Evolutionary conservation across 345 rosid species (phyloP), one percentile per base, ranked within the genome.

Genomic region (Rhodamnia rubescens): DNA sequence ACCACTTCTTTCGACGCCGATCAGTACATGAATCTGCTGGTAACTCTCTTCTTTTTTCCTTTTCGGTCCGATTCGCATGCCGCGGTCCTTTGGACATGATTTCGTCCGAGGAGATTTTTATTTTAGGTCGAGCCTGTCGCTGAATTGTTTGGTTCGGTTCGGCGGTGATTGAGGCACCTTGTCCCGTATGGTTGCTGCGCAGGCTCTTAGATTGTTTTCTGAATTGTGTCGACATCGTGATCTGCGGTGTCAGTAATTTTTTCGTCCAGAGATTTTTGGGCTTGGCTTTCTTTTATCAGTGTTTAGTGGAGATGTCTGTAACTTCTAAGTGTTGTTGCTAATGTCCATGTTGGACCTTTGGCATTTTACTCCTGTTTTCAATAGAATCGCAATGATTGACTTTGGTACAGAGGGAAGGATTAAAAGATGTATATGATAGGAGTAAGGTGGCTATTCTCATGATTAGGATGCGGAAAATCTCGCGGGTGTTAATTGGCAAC

Each of bases 1-100:
- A 87, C 93, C 84, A 53, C 92, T 86, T 92, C 98, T 53, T 98
- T 98, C 88, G 94, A 98, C 85, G 93, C 99, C 49, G 94, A 94
- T 86, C 98, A 92, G 92, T 96, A 96, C 92, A 98, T 98, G 99
- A 92, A 92, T 91, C 91, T 96, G 87, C 94, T 98, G 88, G 99
- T 96, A 89, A 85, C 87, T 88, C 53, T 11, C 40, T 26, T 82
- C 49, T 8, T 8, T 49, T 21, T 58, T 16, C 80, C 74, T 7
- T 53, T 21, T n/a, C 78, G 13, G 26, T 9, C 80, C 80, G 80
- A 69, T 69, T 36, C 80, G 47, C 47, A 18, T 69, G 26, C 47
- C 22, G 14, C 47, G 26, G 78, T 69, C 80, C 47, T 36, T 20
- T 6, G 80, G 2, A 24, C n/a, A 36, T 69, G 80, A 36, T 69